A percentile compares a stretch with the other conserved stretches of the same genome.
Evolutionary conservation across 2,329 filamentous ascomycete genomes (phyloP).

Genomic region (Huntiella omanensis): DNA sequence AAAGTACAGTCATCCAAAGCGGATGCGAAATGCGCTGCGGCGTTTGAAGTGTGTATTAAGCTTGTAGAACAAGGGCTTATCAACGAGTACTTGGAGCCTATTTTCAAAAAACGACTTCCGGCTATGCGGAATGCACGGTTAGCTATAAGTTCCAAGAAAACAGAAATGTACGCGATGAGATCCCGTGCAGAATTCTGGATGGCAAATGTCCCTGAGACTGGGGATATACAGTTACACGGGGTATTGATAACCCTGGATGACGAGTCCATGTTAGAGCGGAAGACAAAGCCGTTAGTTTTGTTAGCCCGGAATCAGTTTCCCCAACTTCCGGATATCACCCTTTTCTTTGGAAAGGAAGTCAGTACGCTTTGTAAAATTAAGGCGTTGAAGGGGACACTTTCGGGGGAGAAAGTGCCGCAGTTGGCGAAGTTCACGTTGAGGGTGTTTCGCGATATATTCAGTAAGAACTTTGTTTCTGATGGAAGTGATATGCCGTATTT

Average conservation of each 20-base stretch:
- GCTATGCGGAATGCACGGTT: constrained; percentile 73
- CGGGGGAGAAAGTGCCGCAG: constrained; percentile 22
- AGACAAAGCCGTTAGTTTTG: constrained; percentile 47
- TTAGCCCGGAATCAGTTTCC: constrained; percentile 51
- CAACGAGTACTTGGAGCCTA: constrained; percentile 55
- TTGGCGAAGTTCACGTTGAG: constrained; percentile 58
- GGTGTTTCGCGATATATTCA: constrained; percentile 71
- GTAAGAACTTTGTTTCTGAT: constrained; percentile 58
- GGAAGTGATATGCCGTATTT: constrained; percentile 60
- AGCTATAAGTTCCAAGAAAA: constrained; percentile 63
- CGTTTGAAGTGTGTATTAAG: constrained; percentile 61
- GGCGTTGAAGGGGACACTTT: constrained; percentile 24
- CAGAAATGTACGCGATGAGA: constrained; percentile 55
- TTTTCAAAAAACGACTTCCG: constrained; percentile 52
- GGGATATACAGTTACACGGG: background rate
- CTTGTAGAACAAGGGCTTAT: constrained; percentile 49
- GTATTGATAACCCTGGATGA: constrained; percentile 40
- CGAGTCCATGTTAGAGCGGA: constrained; percentile 35
- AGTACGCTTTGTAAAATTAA: constrained; percentile 37
- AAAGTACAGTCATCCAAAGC: constrained; percentile 47
- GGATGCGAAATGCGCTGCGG: constrained; percentile 70
- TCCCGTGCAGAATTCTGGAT: constrained; percentile 64
- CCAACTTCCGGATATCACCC: constrained; percentile 42
- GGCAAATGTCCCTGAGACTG: constrained; percentile 23
- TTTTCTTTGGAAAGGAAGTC: constrained; percentile 50